phyloP scores from a whole-genome alignment of 2,329 filamentous ascomycete species.

The Keithomyces neogunnii region DNA sequence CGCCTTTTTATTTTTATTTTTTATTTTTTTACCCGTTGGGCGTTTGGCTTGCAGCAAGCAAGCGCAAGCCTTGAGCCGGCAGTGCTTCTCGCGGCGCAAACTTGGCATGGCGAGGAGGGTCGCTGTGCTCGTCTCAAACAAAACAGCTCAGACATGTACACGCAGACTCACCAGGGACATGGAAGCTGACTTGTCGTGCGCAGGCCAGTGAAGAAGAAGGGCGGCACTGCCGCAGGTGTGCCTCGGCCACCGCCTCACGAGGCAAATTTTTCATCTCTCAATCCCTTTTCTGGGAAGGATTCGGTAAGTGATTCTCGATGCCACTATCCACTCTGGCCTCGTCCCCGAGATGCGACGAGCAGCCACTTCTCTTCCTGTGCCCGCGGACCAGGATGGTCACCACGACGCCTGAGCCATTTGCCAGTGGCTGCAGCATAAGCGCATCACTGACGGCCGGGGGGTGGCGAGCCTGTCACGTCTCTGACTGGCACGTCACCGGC shows the following conservation, averaged over 20 bases:
- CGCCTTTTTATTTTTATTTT: too few species aligned
- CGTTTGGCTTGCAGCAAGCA: too few species aligned
- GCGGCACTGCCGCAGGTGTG: conserved; percentile 55
- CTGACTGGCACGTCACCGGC: too few species aligned
- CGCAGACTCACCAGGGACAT: not conserved
- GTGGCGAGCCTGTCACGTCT: too few species aligned
- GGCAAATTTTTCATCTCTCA: conserved; percentile 47
- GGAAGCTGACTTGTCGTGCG: not conserved
- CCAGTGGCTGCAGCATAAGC: conserved; percentile 2
- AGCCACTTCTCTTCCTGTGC: too few species aligned
- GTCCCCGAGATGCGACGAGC: too few species aligned
- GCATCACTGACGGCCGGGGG: not conserved
- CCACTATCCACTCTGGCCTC: too few species aligned
- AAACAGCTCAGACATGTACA: not conserved
- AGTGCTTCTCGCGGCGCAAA: too few species aligned
- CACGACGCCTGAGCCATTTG: conserved; percentile 1
- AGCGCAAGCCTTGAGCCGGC: too few species aligned
- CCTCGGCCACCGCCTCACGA: conserved; percentile 53
- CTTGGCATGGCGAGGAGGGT: too few species aligned
- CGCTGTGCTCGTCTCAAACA: too few species aligned
- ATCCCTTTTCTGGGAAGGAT: conserved; percentile 43
- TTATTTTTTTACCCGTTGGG: too few species aligned
- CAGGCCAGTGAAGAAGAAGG: conserved; percentile 67
- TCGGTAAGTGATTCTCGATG: conserved; percentile 37
- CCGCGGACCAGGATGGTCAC: conserved; percentile 3